Evolutionary conservation across 2,329 filamentous ascomycete species (phyloP).

Genomic region (Nemania abortiva): DNA sequence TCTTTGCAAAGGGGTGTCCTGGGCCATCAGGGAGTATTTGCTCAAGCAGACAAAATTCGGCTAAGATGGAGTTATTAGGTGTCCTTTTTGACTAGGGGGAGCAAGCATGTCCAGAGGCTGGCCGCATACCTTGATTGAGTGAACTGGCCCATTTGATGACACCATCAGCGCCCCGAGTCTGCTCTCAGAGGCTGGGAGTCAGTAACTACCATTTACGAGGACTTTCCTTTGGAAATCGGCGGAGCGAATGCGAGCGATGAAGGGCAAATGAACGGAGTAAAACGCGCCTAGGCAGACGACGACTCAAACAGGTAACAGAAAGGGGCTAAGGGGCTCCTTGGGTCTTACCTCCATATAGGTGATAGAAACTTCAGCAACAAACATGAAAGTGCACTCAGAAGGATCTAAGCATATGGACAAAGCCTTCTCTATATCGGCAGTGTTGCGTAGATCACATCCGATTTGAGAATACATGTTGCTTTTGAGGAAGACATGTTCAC

Average conservation of each 20-base stretch:
- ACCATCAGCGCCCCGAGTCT: constrained; percentile 73
- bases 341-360: constrained; percentile 79
- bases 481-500: constrained; percentile 66
- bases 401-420: constrained; percentile 71
- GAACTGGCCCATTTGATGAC: constrained; percentile 83
- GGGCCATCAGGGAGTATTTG: constrained; percentile 84
- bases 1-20: constrained; percentile 84
- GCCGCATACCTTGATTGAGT: constrained; percentile 70
- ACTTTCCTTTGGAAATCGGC: not conserved
- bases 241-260: not conserved
- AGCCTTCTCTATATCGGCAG: constrained; percentile 69
- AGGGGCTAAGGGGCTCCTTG: not conserved
- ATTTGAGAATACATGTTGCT: constrained; percentile 82
- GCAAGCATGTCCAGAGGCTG: not conserved
- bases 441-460: constrained; percentile 82
- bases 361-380: constrained; percentile 89
- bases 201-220: not conserved
- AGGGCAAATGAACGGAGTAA: not conserved
- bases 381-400: constrained; percentile 74
- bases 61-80: constrained; percentile 55
- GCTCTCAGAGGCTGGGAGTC: constrained; percentile 4
- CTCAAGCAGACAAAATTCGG: constrained; percentile 87
- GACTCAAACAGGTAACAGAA: not conserved
- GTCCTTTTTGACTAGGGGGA: not conserved
- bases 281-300: not conserved